phyloP scores from a whole-genome alignment of 495 filamentous ascomycete species.

The Bombardia bombarda region DNA sequence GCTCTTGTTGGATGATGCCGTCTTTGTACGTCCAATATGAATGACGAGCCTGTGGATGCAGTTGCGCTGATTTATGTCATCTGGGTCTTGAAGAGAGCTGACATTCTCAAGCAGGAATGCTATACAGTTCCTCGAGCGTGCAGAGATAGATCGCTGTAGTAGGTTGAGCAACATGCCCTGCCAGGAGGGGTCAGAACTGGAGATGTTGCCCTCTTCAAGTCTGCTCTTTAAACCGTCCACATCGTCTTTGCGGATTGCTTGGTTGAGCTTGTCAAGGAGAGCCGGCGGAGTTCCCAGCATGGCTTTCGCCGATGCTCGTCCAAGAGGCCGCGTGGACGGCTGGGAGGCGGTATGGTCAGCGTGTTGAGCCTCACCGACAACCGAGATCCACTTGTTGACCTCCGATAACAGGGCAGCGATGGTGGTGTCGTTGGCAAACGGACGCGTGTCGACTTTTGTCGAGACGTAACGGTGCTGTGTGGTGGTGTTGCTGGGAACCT shows the following conservation, averaged over 20 bases:
- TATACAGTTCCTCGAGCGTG: constrained; percentile 59
- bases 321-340: constrained; percentile 62
- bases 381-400: constrained; percentile 87
- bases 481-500: constrained; percentile 57
- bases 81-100: constrained; percentile 67
- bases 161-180: constrained; percentile 66
- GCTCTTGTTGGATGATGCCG: constrained; percentile 38
- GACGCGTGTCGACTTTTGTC: constrained; percentile 75
- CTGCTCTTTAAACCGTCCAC: constrained; percentile 48
- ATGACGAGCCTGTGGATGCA: constrained; percentile 89
- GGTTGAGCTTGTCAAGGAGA: constrained; percentile 65
- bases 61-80: constrained; percentile 90
- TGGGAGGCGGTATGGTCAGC: constrained; percentile 64
- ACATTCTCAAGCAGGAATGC: constrained; percentile 58
- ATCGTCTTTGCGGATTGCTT: constrained; percentile 70
- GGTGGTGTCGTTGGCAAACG: constrained; percentile 71
- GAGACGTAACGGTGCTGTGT: constrained; percentile 77
- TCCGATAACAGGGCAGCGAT: constrained; percentile 59
- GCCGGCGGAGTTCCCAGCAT: constrained; percentile 59
- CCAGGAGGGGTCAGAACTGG: constrained; percentile 42
- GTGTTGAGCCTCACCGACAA: constrained; percentile 62
- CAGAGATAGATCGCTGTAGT: constrained; percentile 75
- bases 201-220: constrained; percentile 49
- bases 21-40: constrained; percentile 73
- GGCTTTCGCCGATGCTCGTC: constrained; percentile 59